phyloP scores from a whole-genome alignment of 2,329 filamentous ascomycete species.

The Teratosphaeria viscida region DNA sequence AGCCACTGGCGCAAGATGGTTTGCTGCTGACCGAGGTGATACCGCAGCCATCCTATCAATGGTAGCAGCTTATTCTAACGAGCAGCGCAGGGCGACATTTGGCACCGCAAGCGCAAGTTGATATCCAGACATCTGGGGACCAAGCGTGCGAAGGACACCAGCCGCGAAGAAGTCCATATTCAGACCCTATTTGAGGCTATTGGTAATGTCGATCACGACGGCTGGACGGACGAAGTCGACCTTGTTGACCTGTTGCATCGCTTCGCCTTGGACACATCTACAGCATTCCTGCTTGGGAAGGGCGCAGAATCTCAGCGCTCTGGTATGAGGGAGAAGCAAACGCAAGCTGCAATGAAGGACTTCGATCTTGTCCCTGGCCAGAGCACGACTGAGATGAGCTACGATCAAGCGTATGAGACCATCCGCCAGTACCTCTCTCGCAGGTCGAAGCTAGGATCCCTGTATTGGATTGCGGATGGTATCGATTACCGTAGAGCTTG shows the following conservation, averaged over 20 bases:
- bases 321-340: constrained; percentile 8
- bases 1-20: constrained; percentile 13
- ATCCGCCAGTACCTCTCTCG: constrained; percentile 14
- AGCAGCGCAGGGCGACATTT: constrained; percentile 3
- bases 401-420: constrained; percentile 11
- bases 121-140: constrained; percentile 11
- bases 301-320: constrained; percentile 16
- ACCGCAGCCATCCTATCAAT: neutral
- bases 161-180: constrained; percentile 8
- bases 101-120: constrained; percentile 13
- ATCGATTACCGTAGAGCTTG: constrained; percentile 31
- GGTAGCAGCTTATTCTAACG: neutral
- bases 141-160: constrained; percentile 9
- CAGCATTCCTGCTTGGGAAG: constrained; percentile 23
- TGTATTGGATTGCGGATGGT: constrained; percentile 32
- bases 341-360: constrained; percentile 12
- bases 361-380: constrained; percentile 12
- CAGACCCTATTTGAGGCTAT: constrained; percentile 10
- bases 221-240: constrained; percentile 19
- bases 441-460: constrained; percentile 19
- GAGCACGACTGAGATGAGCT: constrained; percentile 6
- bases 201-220: constrained; percentile 3
- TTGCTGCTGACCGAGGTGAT: constrained; percentile 9
- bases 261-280: constrained; percentile 29
- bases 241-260: constrained; percentile 23